Base-by-base conservation (phyloP, 1,139 yeast species). In the Scheffersomyces titani region DNA sequence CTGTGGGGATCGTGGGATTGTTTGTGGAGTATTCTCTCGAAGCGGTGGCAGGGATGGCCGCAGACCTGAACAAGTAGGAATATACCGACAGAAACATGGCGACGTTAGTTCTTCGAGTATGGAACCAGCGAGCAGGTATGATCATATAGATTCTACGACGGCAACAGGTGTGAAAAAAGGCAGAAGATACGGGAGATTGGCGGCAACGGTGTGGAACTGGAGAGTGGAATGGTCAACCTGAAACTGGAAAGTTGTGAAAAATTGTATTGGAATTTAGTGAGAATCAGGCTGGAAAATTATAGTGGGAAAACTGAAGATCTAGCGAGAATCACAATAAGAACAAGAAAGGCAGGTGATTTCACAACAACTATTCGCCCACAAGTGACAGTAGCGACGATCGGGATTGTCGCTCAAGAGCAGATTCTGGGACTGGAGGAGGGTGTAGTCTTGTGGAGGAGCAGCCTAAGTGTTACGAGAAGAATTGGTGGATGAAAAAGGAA, bases 11-110 rank as follows among this genome's bases (percentile, higher is more conserved):
- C 4, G 58, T 56, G 24, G 67, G 66, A 62, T 76, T 76, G 58
- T 72, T 70, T 48, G 81, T 77, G 47, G 78, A 57, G 57, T 65
- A 72, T 20, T 58, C 53, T 52, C 73, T 58, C 44, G 55, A 51
- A 51, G 57, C 58, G 47, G 57, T 54, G 21, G 46, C 53, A 16
- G 52, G 57, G 54, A 52, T 54, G 50, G 53, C 44, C 53, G n/a
- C 22, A 19, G 24, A 22, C 24, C 24, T 19, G 24, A 61, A 61
- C 53, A 62, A 54, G 51, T 60, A 61, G 57, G 60, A 59, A 48
- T 61, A 61, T 45, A 62, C 53, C 36, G 63, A 60, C 49, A 51
- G 52, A 36, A 53, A 24, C 55, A 53, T 53, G 30, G 45, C 19
- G 40, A 30, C 13, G 40, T 30, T 30, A 30, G 40, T 30, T 30